Conservation (phyloP, 768 basidiomycete genomes). For the Brasilioporus rufonigricans region DNA sequence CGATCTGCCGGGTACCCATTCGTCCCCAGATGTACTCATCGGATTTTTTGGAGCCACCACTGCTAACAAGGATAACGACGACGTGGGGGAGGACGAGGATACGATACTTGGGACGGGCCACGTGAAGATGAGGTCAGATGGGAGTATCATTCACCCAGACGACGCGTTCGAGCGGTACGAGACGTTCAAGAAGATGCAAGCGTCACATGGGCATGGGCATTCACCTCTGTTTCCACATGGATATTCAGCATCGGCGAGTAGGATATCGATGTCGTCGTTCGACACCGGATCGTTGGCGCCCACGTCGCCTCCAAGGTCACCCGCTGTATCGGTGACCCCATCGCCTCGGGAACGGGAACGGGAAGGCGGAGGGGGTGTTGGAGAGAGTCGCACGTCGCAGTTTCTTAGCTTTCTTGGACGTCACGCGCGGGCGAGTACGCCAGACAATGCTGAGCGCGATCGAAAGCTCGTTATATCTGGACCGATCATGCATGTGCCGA, state of each 20-base stretch:
- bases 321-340: slow-evolving; percentile 31
- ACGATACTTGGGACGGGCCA: slow-evolving; percentile 5
- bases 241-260: slow-evolving; percentile 29
- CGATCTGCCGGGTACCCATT: slow-evolving; percentile 22
- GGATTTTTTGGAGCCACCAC: background rate
- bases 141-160: slow-evolving; percentile 43
- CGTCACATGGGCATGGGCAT: slow-evolving; percentile 10
- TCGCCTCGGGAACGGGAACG: slow-evolving; percentile 29
- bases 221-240: slow-evolving; percentile 5
- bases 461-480: slow-evolving; percentile 61
- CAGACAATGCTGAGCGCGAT: slow-evolving; percentile 43
- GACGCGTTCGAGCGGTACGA: slow-evolving; percentile 93
- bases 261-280: slow-evolving; percentile 64
- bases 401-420: slow-evolving; percentile 66
- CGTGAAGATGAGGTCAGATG: slow-evolving; percentile 13
- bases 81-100: background rate
- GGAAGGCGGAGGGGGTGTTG: slow-evolving; percentile 21
- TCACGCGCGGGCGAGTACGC: slow-evolving; percentile 42
- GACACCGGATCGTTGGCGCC: slow-evolving; percentile 37
- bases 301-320: slow-evolving; percentile 42
- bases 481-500: slow-evolving; percentile 47
- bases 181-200: slow-evolving; percentile 62
- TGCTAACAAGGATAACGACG: background rate
- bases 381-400: slow-evolving; percentile 40
- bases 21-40: background rate